A percentile compares a stretch with the other conserved stretches of the same genome.
phyloP scores from a whole-genome alignment of 2,329 filamentous ascomycete species.

The Venturia effusa region DNA sequence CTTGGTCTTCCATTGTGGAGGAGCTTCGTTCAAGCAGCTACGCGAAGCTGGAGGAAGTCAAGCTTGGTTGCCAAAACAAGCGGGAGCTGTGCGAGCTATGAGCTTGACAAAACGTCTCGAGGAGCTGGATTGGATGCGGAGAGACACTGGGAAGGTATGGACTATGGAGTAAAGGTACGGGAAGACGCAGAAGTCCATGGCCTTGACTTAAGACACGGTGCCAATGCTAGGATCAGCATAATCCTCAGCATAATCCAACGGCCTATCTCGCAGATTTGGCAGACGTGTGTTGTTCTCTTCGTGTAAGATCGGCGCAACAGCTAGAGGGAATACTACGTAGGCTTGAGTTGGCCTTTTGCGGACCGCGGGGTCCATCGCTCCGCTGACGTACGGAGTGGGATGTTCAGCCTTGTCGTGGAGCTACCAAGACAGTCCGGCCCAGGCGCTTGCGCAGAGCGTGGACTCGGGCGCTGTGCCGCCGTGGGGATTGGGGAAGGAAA shows the following conservation, averaged over 20 bases:
- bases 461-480: too few relatives aligned
- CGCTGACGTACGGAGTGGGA: not conserved
- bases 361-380: not conserved
- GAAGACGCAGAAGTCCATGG: not conserved
- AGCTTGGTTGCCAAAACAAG: not conserved
- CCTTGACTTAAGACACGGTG: not conserved
- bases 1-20: conserved; percentile 62
- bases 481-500: too few relatives aligned
- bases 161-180: not conserved
- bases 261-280: not conserved
- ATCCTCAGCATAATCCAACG: not conserved
- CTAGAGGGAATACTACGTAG: not conserved
- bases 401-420: not conserved
- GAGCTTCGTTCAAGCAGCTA: not conserved
- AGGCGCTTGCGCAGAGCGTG: not conserved
- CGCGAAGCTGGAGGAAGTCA: not conserved
- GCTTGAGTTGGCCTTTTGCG: not conserved
- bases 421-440: not conserved
- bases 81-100: not conserved
- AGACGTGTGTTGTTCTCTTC: not conserved
- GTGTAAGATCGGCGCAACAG: not conserved
- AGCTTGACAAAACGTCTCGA: not conserved
- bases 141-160: too few relatives aligned
- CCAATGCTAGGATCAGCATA: not conserved
- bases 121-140: too few relatives aligned